Evolutionary conservation across 768 basidiomycete species (phyloP).

Genomic region (Pulveroboletus sp.): DNA sequence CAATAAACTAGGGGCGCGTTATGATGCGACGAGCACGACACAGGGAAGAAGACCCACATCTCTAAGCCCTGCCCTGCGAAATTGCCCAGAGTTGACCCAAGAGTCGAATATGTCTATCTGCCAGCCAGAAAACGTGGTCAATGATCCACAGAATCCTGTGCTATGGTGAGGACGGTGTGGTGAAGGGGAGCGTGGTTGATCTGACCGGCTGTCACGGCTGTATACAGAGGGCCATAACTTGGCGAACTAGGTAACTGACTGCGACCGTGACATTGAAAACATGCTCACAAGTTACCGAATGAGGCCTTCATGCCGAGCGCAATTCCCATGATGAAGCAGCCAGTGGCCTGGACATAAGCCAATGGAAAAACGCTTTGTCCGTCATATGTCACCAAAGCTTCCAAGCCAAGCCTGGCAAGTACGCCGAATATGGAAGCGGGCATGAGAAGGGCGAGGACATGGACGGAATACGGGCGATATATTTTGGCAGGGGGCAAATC

Average conservation of each 20-base stretch:
- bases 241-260: conserved; percentile 6
- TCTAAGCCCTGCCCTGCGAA: conserved; percentile 60
- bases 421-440: conserved; percentile 85
- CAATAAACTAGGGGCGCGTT: conserved; percentile 61
- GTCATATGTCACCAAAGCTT: conserved; percentile 70
- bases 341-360: conserved; percentile 81
- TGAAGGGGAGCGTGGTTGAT: not conserved
- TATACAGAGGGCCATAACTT: conserved; percentile 88
- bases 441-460: conserved; percentile 68
- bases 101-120: conserved; percentile 84
- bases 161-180: not conserved
- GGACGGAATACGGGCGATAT: conserved; percentile 55
- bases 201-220: conserved; percentile 81
- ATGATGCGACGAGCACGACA: not conserved
- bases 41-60: conserved; percentile 51
- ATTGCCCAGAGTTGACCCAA: conserved; percentile 68
- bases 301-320: conserved; percentile 67
- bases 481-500: conserved; percentile 33
- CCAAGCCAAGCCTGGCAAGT: conserved; percentile 76
- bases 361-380: conserved; percentile 78
- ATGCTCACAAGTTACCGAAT: conserved; percentile 69
- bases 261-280: conserved; percentile 5
- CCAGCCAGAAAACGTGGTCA: conserved; percentile 98
- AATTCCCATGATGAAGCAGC: conserved; percentile 92
- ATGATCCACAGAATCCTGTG: conserved; percentile 88